These are phyloP conservation scores for Daldinia eschscholtzii DNA, from an alignment of 2,329 filamentous ascomycete species.

Conservation along the genomic window DNA sequence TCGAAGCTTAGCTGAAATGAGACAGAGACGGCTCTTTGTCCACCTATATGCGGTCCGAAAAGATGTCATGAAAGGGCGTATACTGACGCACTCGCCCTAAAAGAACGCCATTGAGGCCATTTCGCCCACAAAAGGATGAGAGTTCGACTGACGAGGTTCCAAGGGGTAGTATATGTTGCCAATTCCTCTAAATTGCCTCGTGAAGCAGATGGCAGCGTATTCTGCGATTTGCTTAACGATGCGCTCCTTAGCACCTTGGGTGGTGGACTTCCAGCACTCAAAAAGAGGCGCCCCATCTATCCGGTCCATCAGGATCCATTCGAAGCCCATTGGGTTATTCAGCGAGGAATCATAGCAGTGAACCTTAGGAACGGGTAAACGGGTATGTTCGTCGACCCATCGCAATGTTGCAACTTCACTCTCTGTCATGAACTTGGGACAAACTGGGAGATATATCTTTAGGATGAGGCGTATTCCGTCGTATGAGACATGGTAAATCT, in stretches of 20 bases:
- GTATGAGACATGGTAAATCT: constrained; percentile 45
- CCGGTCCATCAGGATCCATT: constrained; percentile 52
- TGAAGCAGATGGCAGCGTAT: constrained; percentile 43
- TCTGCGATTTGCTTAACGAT: constrained; percentile 50
- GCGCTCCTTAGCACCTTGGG: constrained; percentile 45
- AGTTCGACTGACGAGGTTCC: not conserved
- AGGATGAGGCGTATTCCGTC: constrained; percentile 51
- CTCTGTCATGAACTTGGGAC: constrained; percentile 47
- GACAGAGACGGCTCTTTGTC: constrained; percentile 40
- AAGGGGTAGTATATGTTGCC: constrained; percentile 50
- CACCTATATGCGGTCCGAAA: constrained; percentile 43
- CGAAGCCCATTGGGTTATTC: constrained; percentile 48
- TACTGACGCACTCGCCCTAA: constrained; percentile 46
- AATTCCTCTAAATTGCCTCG: constrained; percentile 45
- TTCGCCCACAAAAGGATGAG: constrained; percentile 39
- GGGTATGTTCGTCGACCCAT: constrained; percentile 45
- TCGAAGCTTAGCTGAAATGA: constrained; percentile 42
- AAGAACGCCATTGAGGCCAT: constrained; percentile 50
- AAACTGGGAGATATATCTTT: constrained; percentile 48
- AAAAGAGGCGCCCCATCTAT: constrained; percentile 48
- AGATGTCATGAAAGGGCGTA: constrained; percentile 36
- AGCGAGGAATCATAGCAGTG: constrained; percentile 41
- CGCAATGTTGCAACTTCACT: constrained; percentile 51
- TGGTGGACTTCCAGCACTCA: constrained; percentile 46
- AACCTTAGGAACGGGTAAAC: constrained; percentile 47